Evolutionary conservation across 1,139 yeast genomes (phyloP), one percentile per base, ranked within the genome.

Genomic region (Candida dubliniensis): DNA sequence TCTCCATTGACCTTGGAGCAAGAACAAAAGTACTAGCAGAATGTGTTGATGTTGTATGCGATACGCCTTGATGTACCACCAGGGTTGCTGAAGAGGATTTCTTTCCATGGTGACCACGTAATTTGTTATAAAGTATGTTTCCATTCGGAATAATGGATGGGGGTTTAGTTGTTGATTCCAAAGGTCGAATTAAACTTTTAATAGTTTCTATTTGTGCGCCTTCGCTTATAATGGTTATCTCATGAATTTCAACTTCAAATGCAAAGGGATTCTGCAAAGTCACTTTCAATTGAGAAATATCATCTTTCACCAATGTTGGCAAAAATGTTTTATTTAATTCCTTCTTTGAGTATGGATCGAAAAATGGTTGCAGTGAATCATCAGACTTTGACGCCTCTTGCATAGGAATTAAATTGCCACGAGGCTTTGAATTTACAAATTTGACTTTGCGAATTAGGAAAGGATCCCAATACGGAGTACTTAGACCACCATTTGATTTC

Each of bases 241-340:
- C 81, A 30, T 70, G 69, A 3, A 93, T 67, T 37, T 81, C 84
- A 9, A 91, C 64, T 40, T 84, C 89, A 61, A 88, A 89, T 9
- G 81, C 78, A 64, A 82, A 89, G 2, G 96, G 96, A 57, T 93
- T 93, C 56, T 87, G 93, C 8, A 93, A 57, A 2, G 74, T 69
- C 1, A 88, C 67, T 14, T 70, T 63, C 27, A 85, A 64, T 50
- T 77, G 81, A 29, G 76, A 74, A 10, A 71, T 62, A 42, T 84
- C 89, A 42, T 79, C 82, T 47, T 74, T 76, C 2, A 84, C 78
- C 12, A 83, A 54, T 10, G 76, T 61, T 25, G 63, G 60, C 12
- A 70, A 73, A 39, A 56, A 41, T 0, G 44, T 13, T 3, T 46
- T 41, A 7, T 51, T 31, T 12, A 49, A 49, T 8, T 42, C 45